phyloP scores from a whole-genome alignment of 1,284 basidiomycete species.

The Rhodotorula sp. region DNA sequence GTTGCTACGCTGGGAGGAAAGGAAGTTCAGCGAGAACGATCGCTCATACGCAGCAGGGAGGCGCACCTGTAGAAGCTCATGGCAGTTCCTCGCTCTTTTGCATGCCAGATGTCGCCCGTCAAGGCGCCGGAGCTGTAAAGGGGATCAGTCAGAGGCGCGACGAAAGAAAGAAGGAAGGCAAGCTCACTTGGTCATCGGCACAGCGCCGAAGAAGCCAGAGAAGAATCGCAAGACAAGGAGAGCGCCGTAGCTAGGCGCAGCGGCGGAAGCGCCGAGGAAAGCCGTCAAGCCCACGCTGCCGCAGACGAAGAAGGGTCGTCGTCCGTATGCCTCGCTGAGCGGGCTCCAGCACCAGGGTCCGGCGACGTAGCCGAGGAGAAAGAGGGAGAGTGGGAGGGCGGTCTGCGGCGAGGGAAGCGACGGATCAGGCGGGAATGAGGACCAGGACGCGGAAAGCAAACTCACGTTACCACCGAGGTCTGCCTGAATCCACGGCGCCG shows the following conservation, averaged over 20 bases:
- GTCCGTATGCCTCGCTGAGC: slow-evolving; percentile 47
- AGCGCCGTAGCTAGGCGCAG: slow-evolving; percentile 43
- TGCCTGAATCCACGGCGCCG: slow-evolving; percentile 13
- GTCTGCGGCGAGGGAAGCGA: neutral
- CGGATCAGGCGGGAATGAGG: neutral
- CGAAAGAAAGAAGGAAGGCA: neutral
- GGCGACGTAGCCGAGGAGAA: slow-evolving; percentile 48
- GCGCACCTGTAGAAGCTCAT: slow-evolving; percentile 43
- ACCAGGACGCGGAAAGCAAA: neutral
- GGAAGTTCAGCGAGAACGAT: no score
- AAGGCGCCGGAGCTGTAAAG: slow-evolving; percentile 44
- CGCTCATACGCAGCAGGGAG: no score
- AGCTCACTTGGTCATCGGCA: slow-evolving; percentile 19
- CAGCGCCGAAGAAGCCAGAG: slow-evolving; percentile 43
- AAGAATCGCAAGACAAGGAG: slow-evolving; percentile 48
- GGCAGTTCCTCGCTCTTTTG: slow-evolving; percentile 45
- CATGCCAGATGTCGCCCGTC: slow-evolving; percentile 46
- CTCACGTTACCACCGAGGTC: slow-evolving; percentile 19
- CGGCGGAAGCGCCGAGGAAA: slow-evolving; percentile 44
- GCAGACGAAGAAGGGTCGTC: slow-evolving; percentile 44
- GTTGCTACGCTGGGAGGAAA: slow-evolving; percentile 41
- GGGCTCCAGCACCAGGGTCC: slow-evolving; percentile 47
- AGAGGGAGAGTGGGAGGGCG: slow-evolving; percentile 43
- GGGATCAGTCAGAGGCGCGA: slow-evolving; percentile 16
- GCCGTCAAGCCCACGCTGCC: slow-evolving; percentile 44